These are phyloP conservation scores for Eucalyptus brandiana DNA, from an alignment of 345 rosid genomes.

Conservation along the genomic window DNA sequence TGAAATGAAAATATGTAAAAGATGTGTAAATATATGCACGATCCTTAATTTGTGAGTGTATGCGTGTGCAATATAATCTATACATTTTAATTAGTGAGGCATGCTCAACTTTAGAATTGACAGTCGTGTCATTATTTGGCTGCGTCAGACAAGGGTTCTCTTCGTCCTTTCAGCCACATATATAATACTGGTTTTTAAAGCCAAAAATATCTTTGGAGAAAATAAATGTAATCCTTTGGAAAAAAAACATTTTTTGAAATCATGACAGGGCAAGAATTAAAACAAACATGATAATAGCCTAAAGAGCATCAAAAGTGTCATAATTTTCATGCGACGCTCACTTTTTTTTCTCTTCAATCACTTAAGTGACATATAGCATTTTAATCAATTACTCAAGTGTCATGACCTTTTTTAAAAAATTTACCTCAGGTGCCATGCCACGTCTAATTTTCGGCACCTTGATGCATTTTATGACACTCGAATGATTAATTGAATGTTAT, in stretches of 20 bases:
- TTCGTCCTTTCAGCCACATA: background rate
- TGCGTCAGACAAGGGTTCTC: background rate
- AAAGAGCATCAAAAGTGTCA: background rate
- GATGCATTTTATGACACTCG: background rate
- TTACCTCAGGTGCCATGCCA: background rate
- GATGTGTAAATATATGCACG: background rate
- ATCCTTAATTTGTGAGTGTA: background rate
- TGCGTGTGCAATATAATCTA: background rate
- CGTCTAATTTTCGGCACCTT: fast-evolving
- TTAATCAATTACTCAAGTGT: fast-evolving
- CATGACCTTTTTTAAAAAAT: fast-evolving
- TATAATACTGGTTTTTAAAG: background rate
- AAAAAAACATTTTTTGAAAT: background rate
- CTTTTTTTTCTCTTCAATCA: background rate
- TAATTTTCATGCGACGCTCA: background rate
- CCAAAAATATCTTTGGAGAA: background rate
- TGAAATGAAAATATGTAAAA: background rate
- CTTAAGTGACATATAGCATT: background rate
- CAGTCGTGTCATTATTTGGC: background rate
- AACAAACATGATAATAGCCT: background rate
- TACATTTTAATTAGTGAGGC: background rate
- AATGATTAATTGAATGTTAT: no score
- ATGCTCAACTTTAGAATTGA: background rate
- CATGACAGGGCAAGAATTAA: background rate
- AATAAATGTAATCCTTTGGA: background rate